phyloP scores from a whole-genome alignment of 176 grass and related monocot genomes.

The Coix lacrymajobi region DNA sequence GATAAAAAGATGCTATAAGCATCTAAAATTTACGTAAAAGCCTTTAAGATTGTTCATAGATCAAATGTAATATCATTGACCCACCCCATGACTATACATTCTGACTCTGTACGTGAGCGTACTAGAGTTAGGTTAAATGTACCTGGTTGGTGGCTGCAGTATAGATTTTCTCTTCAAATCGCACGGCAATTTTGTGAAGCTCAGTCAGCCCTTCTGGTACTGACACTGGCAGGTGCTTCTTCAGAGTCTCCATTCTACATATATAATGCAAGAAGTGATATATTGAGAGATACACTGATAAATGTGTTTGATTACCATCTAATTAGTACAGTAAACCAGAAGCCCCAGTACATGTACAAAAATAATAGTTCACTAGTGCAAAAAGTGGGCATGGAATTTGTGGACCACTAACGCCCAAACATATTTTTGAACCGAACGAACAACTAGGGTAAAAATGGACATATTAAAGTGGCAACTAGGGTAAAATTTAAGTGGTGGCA shows the following conservation, averaged over 20 bases:
- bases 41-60: not conserved
- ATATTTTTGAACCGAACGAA: not conserved
- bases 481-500: not conserved
- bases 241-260: slow-evolving; percentile 76
- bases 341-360: not conserved
- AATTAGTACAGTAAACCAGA: not conserved
- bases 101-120: not conserved
- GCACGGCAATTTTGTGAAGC: slow-evolving; percentile 63
- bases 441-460: not conserved
- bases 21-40: slow-evolving; percentile 1
- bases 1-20: not conserved
- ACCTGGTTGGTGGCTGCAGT: slow-evolving; percentile 58
- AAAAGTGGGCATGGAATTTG: not conserved
- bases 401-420: not conserved
- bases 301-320: not conserved
- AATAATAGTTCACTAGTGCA: not conserved
- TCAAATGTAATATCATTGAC: not conserved
- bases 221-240: slow-evolving; percentile 64
- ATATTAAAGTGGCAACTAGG: not conserved
- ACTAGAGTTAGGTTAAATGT: not conserved
- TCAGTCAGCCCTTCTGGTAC: slow-evolving; percentile 62
- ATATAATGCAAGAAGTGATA: slow-evolving; percentile 10
- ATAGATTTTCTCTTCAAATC: slow-evolving; percentile 81
- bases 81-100: not conserved
- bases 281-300: not conserved